Conservation (phyloP, 768 basidiomycete species). For the Tylopilus felleus region DNA sequence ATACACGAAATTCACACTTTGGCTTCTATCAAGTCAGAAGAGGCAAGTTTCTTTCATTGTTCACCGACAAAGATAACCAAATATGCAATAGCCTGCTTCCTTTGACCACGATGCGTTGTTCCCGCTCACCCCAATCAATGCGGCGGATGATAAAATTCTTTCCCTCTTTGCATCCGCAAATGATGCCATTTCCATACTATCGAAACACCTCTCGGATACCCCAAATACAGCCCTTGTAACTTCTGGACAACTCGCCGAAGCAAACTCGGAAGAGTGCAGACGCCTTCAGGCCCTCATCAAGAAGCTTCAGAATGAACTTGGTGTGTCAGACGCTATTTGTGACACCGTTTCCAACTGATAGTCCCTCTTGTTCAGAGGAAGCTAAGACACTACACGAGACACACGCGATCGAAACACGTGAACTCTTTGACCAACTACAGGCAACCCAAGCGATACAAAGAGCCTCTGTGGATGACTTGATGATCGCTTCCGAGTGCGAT, state of each 20-base stretch:
- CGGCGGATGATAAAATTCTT: conserved; percentile 46
- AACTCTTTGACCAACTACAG: conserved; percentile 55
- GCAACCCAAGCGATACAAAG: conserved; percentile 36
- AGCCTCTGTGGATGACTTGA: conserved; percentile 43
- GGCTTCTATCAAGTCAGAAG: conserved; percentile 42
- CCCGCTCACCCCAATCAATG: conserved; percentile 49
- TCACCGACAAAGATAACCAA: conserved; percentile 1
- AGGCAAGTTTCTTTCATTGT: conserved; percentile 36
- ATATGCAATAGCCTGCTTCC: conserved; percentile 37
- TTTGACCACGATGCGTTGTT: conserved; percentile 50
- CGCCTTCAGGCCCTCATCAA: conserved; percentile 50
- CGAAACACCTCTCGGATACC: conserved; percentile 20
- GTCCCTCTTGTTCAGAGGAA: conserved; percentile 34
- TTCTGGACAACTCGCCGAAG: conserved; percentile 17
- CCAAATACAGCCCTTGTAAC: conserved; percentile 9
- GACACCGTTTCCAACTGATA: conserved; percentile 9
- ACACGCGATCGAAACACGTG: conserved; percentile 46
- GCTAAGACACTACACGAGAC: conserved; percentile 44
- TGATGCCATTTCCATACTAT: conserved; percentile 32
- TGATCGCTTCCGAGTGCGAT: conserved; percentile 50
- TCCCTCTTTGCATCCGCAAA: conserved; percentile 43
- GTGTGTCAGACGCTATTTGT: conserved; percentile 35
- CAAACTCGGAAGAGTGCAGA: conserved; percentile 42
- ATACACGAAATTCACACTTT: conserved; percentile 44
- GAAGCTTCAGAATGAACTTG: conserved; percentile 54